These are phyloP conservation scores for Colletotrichum chrysophilum DNA, from an alignment of 2,329 filamentous ascomycete species.

Conservation along the genomic window DNA sequence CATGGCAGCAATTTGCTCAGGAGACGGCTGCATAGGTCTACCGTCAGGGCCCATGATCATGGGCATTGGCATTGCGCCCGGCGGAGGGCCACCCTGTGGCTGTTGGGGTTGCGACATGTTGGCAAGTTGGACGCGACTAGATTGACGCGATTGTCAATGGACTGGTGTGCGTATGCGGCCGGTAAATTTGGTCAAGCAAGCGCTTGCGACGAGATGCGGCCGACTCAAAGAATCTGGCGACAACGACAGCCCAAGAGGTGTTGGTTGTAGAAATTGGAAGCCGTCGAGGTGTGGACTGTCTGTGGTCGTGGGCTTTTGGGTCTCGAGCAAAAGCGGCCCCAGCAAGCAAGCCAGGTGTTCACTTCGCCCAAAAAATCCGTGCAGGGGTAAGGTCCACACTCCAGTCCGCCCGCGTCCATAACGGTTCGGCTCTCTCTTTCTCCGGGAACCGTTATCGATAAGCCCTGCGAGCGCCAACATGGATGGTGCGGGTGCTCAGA, in stretches of 20 bases:
- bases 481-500: neutral
- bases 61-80: conserved; percentile 29
- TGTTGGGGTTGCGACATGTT: conserved; percentile 6
- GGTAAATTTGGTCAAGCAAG: neutral
- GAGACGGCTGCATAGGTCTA: conserved; percentile 48
- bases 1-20: conserved; percentile 85
- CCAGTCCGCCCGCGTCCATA: neutral
- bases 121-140: neutral
- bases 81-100: neutral
- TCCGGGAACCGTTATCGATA: conserved; percentile 22
- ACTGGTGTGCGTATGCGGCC: neutral
- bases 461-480: neutral
- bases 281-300: neutral
- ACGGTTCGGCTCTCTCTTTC: conserved; percentile 11
- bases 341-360: conserved; percentile 25
- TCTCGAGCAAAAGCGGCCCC: conserved; percentile 12
- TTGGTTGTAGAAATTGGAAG: neutral
- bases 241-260: neutral
- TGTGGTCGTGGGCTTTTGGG: conserved; percentile 5
- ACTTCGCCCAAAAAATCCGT: conserved; percentile 20
- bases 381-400: conserved; percentile 3
- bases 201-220: neutral
- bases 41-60: conserved; percentile 37
- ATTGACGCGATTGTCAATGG: neutral
- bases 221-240: neutral